Evolutionary conservation across 345 rosid species (phyloP).

Genomic region (Acer yangbiense): DNA sequence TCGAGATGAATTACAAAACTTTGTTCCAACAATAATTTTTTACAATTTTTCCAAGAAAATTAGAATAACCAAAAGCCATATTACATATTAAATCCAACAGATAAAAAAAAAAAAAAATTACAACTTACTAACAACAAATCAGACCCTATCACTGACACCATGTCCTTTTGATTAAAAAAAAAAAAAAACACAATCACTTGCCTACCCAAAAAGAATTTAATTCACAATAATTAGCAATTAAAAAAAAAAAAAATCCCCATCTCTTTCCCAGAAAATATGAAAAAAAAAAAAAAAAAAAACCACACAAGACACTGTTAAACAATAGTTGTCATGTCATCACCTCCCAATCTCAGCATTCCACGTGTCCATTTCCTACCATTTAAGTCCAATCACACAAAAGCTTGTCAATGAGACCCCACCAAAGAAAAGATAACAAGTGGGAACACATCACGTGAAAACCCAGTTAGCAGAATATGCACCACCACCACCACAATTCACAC

Average conservation of each 20-base stretch:
- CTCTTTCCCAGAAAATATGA: neutral
- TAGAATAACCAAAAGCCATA: slow-evolving; percentile 3
- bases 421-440: slow-evolving; percentile 10
- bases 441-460: slow-evolving; percentile 45
- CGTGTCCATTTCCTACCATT: slow-evolving; percentile 17
- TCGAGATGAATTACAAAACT: slow-evolving; percentile 12
- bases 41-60: neutral
- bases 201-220: slow-evolving; percentile 13
- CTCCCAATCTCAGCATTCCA: slow-evolving; percentile 26
- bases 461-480: slow-evolving; percentile 31
- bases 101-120: neutral
- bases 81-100: neutral
- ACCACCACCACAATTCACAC: neutral
- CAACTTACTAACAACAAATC: slow-evolving; percentile 8
- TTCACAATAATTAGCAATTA: neutral
- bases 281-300: neutral
- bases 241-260: neutral
- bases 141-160: slow-evolving; percentile 6
- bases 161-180: neutral
- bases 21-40: neutral
- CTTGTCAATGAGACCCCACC: slow-evolving; percentile 20
- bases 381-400: slow-evolving; percentile 5
- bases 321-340: slow-evolving; percentile 1
- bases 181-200: neutral
- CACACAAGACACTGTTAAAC: slow-evolving; percentile 6